Conservation (phyloP, 1,139 yeast species). For the Kurtzmaniella quercitrusa region DNA sequence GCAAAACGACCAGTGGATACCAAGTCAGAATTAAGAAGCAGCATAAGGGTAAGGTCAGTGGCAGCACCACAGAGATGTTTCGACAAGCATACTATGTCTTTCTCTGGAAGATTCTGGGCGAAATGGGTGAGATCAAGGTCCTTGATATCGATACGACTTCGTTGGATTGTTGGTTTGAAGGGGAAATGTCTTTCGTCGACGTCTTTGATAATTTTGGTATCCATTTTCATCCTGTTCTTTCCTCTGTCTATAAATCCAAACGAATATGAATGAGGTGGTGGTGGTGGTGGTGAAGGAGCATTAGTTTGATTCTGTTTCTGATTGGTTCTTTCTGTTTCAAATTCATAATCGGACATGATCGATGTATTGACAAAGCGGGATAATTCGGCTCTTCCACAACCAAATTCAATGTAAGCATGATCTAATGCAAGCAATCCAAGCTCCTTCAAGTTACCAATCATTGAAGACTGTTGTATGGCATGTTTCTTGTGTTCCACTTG, state of each 20-base stretch:
- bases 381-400: constrained; percentile 87
- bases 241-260: constrained; percentile 75
- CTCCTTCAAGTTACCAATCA: constrained; percentile 63
- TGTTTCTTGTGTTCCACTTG: constrained; percentile 65
- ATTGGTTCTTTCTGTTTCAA: not conserved
- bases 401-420: constrained; percentile 66
- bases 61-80: constrained; percentile 94
- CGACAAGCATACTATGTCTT: constrained; percentile 56
- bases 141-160: constrained; percentile 74
- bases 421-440: constrained; percentile 34
- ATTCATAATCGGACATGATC: constrained; percentile 24
- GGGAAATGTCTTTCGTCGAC: constrained; percentile 18
- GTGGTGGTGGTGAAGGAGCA: no score
- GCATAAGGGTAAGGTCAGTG: constrained; percentile 76
- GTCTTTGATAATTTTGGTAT: constrained; percentile 60
- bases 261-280: constrained; percentile 21
- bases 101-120: constrained; percentile 20
- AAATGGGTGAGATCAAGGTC: constrained; percentile 57
- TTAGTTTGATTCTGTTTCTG: constrained; percentile 1
- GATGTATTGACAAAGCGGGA: constrained; percentile 63
- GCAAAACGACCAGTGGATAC: constrained; percentile 20
- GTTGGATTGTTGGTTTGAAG: constrained; percentile 33
- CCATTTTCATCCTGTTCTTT: constrained; percentile 74
- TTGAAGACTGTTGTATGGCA: constrained; percentile 75
- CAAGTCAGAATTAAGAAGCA: constrained; percentile 47